These are phyloP conservation scores for Epichloe hybrida DNA, from an alignment of 2,329 filamentous ascomycete genomes.

Conservation along the genomic window DNA sequence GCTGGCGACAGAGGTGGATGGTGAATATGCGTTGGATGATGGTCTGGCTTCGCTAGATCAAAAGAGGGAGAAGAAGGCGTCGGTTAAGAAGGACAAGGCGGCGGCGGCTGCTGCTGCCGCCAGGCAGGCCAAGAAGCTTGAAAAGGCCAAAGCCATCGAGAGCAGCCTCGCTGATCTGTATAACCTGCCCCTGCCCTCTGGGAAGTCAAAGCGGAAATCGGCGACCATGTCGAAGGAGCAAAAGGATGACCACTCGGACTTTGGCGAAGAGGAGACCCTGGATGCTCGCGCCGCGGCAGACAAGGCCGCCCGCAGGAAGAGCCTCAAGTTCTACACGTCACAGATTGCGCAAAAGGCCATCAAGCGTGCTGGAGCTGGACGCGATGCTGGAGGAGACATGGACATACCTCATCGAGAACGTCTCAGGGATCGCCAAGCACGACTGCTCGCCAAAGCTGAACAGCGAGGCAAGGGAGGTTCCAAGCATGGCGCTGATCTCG, in stretches of 20 bases:
- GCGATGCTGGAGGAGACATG: conserved; percentile 63
- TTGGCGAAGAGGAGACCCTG: conserved; percentile 77
- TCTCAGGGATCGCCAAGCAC: conserved; percentile 68
- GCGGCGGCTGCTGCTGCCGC: conserved; percentile 18
- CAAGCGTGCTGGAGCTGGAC: conserved; percentile 61
- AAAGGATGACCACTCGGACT: conserved; percentile 63
- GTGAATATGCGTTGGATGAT: conserved; percentile 10
- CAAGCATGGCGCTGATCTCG: conserved; percentile 52
- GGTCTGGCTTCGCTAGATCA: conserved; percentile 9
- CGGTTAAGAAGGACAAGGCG: conserved; percentile 23
- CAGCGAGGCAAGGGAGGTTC: conserved; percentile 57
- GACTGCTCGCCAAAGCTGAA: conserved; percentile 81
- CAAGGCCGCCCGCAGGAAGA: conserved; percentile 83
- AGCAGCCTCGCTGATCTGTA: conserved; percentile 59
- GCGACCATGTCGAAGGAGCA: conserved; percentile 24
- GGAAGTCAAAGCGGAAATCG: conserved; percentile 27
- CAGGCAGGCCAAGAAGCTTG: conserved; percentile 29
- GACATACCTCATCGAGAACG: conserved; percentile 85
- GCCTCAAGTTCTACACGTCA: conserved; percentile 91
- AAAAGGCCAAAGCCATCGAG: conserved; percentile 49
- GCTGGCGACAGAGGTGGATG: conserved; percentile 14
- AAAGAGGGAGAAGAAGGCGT: conserved; percentile 17
- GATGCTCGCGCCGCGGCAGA: conserved; percentile 69
- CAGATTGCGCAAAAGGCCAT: conserved; percentile 93
- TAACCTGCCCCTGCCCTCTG: conserved; percentile 38